Percentiles rank a stretch among this genome's conserved stretches.
Conservation (phyloP, 768 basidiomycete genomes). For the Lactarius hengduanensis region DNA sequence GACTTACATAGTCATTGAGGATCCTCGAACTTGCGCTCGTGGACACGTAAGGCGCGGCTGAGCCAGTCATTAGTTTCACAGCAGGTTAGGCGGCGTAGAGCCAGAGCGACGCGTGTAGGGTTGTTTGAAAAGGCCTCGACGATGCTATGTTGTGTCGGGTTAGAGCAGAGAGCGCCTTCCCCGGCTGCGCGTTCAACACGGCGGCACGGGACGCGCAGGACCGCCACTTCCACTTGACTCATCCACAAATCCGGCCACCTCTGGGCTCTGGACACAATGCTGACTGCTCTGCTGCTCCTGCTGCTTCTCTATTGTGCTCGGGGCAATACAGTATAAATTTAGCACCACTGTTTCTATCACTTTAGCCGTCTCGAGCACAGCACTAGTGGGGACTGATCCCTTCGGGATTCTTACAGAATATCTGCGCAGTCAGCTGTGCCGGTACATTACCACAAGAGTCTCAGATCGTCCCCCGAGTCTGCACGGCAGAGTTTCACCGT, state of each 20-base stretch:
- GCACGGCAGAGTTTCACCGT: background rate
- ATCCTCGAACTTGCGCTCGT: conserved; percentile 21
- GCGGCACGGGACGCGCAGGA: background rate
- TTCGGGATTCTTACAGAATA: background rate
- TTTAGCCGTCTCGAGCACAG: background rate
- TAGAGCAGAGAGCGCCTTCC: background rate
- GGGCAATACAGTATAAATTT: background rate
- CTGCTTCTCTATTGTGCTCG: background rate
- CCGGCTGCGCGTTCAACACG: background rate
- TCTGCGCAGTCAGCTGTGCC: background rate
- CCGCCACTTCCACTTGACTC: background rate
- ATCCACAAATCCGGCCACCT: conserved; percentile 1
- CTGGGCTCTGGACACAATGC: background rate
- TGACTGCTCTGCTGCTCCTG: background rate
- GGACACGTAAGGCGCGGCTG: conserved; percentile 22
- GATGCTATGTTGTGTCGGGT: background rate
- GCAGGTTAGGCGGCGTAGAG: background rate
- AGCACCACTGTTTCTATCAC: background rate
- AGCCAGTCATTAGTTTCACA: conserved; percentile 18
- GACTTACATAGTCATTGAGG: conserved; percentile 29
- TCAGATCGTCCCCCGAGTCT: background rate
- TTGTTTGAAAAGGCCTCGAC: background rate
- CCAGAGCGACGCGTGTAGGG: background rate
- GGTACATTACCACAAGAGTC: background rate
- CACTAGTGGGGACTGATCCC: background rate